Evolutionary conservation across 352 stramenopile genomes (phyloP).

Genomic region (Pythium aphanidermatum): DNA sequence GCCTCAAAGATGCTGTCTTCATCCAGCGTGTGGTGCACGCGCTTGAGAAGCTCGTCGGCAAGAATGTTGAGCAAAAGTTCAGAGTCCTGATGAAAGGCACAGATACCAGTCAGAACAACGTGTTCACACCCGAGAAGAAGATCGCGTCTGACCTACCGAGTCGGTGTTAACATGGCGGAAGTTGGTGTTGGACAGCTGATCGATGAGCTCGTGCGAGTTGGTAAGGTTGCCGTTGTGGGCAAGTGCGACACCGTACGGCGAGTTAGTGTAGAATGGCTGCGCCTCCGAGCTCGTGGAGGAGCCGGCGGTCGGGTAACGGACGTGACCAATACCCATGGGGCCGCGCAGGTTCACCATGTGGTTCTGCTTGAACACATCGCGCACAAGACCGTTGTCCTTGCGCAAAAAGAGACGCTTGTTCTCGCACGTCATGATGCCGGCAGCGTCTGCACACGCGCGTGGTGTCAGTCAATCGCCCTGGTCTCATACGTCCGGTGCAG

Average conservation of each 20-base stretch:
- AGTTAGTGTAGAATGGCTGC: constrained; percentile 99
- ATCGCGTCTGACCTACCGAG: constrained; percentile 42
- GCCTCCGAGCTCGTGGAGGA: constrained; percentile 87
- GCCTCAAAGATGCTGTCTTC: constrained; percentile 87
- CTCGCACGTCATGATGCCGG: constrained; percentile 95
- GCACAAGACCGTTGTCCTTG: constrained; percentile 98
- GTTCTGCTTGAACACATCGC: constrained; percentile 98
- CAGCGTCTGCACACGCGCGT: constrained; percentile 47
- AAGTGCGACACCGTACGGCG: constrained; percentile 96
- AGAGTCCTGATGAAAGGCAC: constrained; percentile 90
- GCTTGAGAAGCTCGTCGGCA: constrained; percentile 92
- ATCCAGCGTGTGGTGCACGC: constrained; percentile 58
- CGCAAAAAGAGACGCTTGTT: constrained; percentile 93
- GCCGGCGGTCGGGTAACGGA: constrained; percentile 97
- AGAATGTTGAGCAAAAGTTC: constrained; percentile 99
- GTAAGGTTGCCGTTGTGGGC: constrained; percentile 99
- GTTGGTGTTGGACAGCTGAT: constrained; percentile 89
- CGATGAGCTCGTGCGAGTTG: constrained; percentile 95
- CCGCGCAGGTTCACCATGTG: constrained; percentile 96
- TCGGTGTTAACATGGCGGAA: constrained; percentile 98
- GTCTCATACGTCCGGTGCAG: too few relatives aligned
- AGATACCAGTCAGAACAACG: background rate
- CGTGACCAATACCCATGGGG: constrained; percentile 97
- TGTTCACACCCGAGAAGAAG: background rate
- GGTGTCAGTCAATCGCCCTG: background rate